Base-by-base conservation (phyloP, 106 monocot species). In the Dendrobium officinale region DNA sequence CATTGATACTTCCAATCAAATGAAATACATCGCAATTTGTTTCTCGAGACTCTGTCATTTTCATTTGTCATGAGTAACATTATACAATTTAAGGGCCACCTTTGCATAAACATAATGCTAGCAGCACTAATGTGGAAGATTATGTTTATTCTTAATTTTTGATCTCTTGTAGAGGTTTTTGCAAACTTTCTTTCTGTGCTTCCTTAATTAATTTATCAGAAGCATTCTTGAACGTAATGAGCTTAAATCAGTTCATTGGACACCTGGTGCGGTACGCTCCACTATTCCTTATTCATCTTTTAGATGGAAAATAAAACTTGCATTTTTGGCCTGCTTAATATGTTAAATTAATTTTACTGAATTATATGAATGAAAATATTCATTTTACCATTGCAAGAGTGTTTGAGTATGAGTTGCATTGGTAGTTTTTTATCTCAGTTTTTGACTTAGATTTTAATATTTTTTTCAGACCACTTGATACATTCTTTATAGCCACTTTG, bases 141-240 rank as follows among this genome's bases (percentile, higher is more conserved):
- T 51, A 48, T 48, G 51, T 51, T 51, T 51, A 51, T 51, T 40
- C 72, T 40, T 72, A 27, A 2, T 72, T 72, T 72, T 72, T 40
- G 17, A 72, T 37, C 9, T 33, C 13, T 72, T 72, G 40, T 19
- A 42, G 44, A 9, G 9, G 59, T 4, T 37, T 33, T 42, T 20
- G 11, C 7, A 44, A 6, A 40, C 2, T 40, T 59, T 10, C 7
- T 33, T 73, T 51, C 48, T 10, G 51, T 74, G 73, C 10, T 51
- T 81, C 72, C 81, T 89, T 90, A 81, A 89, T 43, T 77, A 77
- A 42, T 72, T 47, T 58, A 51, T 40, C 84, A 94, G 96, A 94
- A 86, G 86, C 75, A 94, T 97, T 88, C 82, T 97, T 70, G 96
- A 97, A 82, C 88, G 92, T 7, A 61, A 83, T 29, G 92, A 94